A percentile compares a stretch with the other conserved stretches of the same genome.
Evolutionary conservation across 2,329 filamentous ascomycete genomes (phyloP).

Genomic region (Delphinella strobiligena): DNA sequence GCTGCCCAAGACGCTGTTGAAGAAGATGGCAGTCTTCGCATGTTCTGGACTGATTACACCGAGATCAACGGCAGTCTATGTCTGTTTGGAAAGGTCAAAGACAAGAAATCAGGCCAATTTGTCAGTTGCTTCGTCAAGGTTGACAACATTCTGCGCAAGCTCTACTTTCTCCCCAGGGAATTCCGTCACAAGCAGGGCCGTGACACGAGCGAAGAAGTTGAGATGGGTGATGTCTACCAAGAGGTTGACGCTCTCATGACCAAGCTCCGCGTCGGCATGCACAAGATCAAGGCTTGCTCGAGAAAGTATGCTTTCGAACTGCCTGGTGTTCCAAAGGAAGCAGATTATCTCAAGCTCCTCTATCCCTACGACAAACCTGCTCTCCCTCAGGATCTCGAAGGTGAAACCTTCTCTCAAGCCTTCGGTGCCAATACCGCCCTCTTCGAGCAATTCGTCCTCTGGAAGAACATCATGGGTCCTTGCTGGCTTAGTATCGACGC

Average conservation of each 20-base stretch:
- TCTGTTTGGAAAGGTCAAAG: conserved; percentile 89
- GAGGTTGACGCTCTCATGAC: conserved; percentile 87
- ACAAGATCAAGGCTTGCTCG: conserved; percentile 84
- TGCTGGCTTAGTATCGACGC: conserved; percentile 84
- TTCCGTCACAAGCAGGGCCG: conserved; percentile 46
- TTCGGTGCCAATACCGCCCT: conserved; percentile 89
- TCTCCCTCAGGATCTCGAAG: conserved; percentile 57
- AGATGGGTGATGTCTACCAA: conserved; percentile 78
- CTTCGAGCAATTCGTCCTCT: conserved; percentile 96
- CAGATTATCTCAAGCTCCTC: conserved; percentile 85
- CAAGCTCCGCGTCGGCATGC: conserved; percentile 70
- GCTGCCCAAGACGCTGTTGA: conserved; percentile 79
- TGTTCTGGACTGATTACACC: conserved; percentile 96
- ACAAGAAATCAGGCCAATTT: conserved; percentile 67
- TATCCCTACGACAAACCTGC: conserved; percentile 82
- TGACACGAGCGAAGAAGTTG: conserved; percentile 64
- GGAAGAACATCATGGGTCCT: conserved; percentile 98
- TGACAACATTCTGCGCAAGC: conserved; percentile 83
- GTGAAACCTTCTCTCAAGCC: conserved; percentile 85
- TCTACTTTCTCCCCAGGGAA: conserved; percentile 83
- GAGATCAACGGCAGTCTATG: conserved; percentile 86
- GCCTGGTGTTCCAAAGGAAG: conserved; percentile 72
- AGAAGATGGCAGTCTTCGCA: conserved; percentile 76
- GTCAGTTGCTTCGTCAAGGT: conserved; percentile 93
- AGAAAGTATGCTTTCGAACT: conserved; percentile 96